A percentile compares a stretch with the other conserved stretches of the same genome.
Evolutionary conservation across 441 rosid species (phyloP).

Genomic region (Erodium chrysanthum): DNA sequence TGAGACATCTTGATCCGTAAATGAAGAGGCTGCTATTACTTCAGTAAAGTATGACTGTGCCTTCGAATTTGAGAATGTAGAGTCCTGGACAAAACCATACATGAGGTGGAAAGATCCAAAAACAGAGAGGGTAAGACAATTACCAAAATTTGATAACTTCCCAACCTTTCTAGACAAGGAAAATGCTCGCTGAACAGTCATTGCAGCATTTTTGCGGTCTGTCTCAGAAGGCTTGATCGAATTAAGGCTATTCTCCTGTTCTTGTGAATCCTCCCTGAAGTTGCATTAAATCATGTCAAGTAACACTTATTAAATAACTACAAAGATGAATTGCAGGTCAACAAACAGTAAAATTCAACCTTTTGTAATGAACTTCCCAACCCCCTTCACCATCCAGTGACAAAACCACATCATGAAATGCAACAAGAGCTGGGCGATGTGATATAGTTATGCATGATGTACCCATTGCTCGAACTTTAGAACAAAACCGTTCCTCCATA

Average conservation of each 20-base stretch:
- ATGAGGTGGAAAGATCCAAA: slow-evolving; percentile 13
- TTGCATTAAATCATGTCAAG: slow-evolving; percentile 17
- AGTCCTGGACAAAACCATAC: slow-evolving; percentile 39
- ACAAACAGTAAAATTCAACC: slow-evolving; percentile 36
- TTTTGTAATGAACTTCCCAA: slow-evolving; percentile 72
- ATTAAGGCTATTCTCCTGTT: slow-evolving; percentile 29
- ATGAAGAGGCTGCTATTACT: slow-evolving; percentile 57
- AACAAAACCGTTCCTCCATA: slow-evolving; percentile 98
- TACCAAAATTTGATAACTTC: slow-evolving; percentile 9
- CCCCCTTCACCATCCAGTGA: slow-evolving; percentile 99
- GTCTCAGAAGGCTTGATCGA: slow-evolving; percentile 40
- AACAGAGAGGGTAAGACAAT: slow-evolving; percentile 8
- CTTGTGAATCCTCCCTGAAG: slow-evolving; percentile 59
- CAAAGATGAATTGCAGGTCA: slow-evolving; percentile 11
- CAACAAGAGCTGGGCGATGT: slow-evolving; percentile 97
- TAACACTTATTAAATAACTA: slow-evolving; percentile 9
- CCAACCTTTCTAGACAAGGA: slow-evolving; percentile 54
- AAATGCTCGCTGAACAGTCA: slow-evolving; percentile 89
- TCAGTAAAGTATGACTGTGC: slow-evolving; percentile 54
- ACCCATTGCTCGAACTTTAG: slow-evolving; percentile 97
- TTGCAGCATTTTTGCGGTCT: slow-evolving; percentile 72
- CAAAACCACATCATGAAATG: slow-evolving; percentile 94
- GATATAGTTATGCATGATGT: slow-evolving; percentile 99
- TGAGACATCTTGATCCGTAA: slow-evolving; percentile 28
- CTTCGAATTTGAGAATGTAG: slow-evolving; percentile 45